These are phyloP conservation scores for Marasmius tenuissimus DNA, from an alignment of 1,284 basidiomycete genomes.

Conservation along the genomic window DNA sequence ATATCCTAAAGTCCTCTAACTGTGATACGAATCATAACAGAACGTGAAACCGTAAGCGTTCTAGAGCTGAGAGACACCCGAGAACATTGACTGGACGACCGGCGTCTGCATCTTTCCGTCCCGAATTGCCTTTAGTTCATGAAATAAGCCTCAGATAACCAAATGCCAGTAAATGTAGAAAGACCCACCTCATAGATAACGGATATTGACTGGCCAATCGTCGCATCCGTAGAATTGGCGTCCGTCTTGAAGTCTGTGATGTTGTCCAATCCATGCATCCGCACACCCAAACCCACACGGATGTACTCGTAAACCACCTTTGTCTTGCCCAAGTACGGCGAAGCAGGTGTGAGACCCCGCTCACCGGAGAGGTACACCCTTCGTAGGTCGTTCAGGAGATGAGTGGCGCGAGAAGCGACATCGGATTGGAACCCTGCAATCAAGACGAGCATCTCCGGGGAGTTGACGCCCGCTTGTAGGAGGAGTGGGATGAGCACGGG, in stretches of 20 bases:
- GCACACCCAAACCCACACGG: constrained; percentile 50
- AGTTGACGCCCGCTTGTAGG: background rate
- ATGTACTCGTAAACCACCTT: constrained; percentile 71
- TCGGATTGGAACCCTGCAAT: constrained; percentile 55
- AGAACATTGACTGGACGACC: too few species aligned
- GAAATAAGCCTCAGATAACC: background rate
- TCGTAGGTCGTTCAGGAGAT: constrained; percentile 49
- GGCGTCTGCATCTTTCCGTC: constrained; percentile 65
- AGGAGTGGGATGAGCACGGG: constrained; percentile 60
- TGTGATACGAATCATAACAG: too few species aligned
- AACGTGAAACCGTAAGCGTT: too few species aligned
- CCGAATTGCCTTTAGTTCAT: constrained; percentile 48
- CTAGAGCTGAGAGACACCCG: too few species aligned
- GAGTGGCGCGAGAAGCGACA: constrained; percentile 45
- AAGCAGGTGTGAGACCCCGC: constrained; percentile 59
- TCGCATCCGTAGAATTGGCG: constrained; percentile 50
- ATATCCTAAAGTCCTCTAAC: too few species aligned
- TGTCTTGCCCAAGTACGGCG: constrained; percentile 60
- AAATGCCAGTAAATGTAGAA: background rate
- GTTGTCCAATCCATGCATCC: constrained; percentile 77
- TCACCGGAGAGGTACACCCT: constrained; percentile 52
- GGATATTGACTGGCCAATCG: constrained; percentile 67
- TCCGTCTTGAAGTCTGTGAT: constrained; percentile 47
- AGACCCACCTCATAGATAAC: constrained; percentile 62
- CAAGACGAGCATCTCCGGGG: constrained; percentile 18